A percentile compares a stretch with the other conserved stretches of the same genome.
These are phyloP conservation scores for Cyanodermella asteris DNA, from an alignment of 2,329 filamentous ascomycete genomes.

Conservation along the genomic window DNA sequence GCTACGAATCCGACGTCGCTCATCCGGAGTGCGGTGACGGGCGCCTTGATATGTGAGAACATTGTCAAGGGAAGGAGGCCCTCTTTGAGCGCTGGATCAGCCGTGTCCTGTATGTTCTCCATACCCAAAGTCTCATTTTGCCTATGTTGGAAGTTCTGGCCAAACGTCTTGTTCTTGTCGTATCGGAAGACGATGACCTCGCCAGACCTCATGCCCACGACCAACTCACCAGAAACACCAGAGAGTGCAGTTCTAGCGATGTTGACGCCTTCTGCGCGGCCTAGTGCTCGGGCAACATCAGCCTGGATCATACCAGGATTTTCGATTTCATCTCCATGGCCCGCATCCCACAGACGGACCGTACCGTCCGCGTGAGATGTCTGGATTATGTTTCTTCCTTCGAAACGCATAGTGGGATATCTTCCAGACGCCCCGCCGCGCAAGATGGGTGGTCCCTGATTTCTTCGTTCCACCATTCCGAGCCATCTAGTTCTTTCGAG, in stretches of 20 bases:
- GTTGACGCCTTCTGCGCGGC: conserved; percentile 54
- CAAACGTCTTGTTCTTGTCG: conserved; percentile 56
- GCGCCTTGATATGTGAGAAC: conserved; percentile 63
- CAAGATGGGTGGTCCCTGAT: conserved; percentile 55
- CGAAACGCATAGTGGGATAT: conserved; percentile 51
- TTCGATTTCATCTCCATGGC: conserved; percentile 82
- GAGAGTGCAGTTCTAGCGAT: conserved; percentile 64
- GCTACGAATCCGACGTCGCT: conserved; percentile 90
- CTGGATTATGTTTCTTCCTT: conserved; percentile 64
- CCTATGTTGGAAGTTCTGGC: conserved; percentile 35
- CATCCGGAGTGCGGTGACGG: conserved; percentile 56
- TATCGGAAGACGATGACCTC: conserved; percentile 75
- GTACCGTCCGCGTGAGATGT: conserved; percentile 81
- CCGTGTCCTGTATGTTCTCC: conserved; percentile 49
- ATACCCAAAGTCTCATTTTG: conserved; percentile 43
- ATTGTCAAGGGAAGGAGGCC: conserved; percentile 61
- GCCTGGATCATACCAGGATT: conserved; percentile 64
- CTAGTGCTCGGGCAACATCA: conserved; percentile 63
- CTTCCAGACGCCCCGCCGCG: conserved; percentile 56
- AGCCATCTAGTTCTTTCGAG: conserved; percentile 70
- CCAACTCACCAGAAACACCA: conserved; percentile 62
- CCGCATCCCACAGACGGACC: conserved; percentile 79
- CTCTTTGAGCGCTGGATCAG: conserved; percentile 53
- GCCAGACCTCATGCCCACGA: conserved; percentile 58
- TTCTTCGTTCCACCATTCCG: conserved; percentile 65